Conservation (phyloP, 2,329 filamentous ascomycete genomes). For the Tolypocladium paradoxum region DNA sequence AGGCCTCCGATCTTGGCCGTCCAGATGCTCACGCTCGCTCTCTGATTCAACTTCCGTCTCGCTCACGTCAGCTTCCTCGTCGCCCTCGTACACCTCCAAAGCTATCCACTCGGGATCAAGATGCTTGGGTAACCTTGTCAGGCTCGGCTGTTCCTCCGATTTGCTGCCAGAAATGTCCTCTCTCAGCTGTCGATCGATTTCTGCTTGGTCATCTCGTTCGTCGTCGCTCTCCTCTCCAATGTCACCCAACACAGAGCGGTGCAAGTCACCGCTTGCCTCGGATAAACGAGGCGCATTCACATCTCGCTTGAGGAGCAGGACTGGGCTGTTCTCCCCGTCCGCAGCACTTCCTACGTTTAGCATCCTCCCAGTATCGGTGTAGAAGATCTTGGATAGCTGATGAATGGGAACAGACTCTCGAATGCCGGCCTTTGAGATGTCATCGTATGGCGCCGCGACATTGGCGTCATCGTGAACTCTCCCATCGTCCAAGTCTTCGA, state of each 20-base stretch:
- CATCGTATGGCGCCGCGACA: conserved; percentile 24
- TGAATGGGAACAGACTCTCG: conserved; percentile 42
- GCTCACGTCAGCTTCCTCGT: conserved; percentile 22
- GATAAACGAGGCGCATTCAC: conserved; percentile 33
- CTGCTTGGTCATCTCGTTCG: conserved; percentile 26
- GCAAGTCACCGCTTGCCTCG: conserved; percentile 6
- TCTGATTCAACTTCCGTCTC: conserved; percentile 27
- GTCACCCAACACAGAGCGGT: background rate
- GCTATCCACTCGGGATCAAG: conserved; percentile 88
- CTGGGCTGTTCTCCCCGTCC: conserved; percentile 34
- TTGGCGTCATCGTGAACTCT: conserved; percentile 36
- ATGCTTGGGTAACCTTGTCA: conserved; percentile 48
- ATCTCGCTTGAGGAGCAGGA: conserved; percentile 22
- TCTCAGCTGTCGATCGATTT: conserved; percentile 34
- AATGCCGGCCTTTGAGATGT: conserved; percentile 33
- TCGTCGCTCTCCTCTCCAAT: background rate
- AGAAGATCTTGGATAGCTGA: conserved; percentile 80
- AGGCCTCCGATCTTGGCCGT: conserved; percentile 9
- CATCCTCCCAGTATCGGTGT: conserved; percentile 81
- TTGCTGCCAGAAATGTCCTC: conserved; percentile 7
- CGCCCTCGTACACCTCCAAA: conserved; percentile 69
- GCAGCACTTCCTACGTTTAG: conserved; percentile 57
- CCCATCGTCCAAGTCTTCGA: conserved; percentile 65
- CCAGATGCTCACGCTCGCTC: conserved; percentile 29
- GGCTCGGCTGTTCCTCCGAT: background rate